Evolutionary conservation across 768 basidiomycete species (phyloP).

Genomic region (Rhodotorula sphaerocarpa): DNA sequence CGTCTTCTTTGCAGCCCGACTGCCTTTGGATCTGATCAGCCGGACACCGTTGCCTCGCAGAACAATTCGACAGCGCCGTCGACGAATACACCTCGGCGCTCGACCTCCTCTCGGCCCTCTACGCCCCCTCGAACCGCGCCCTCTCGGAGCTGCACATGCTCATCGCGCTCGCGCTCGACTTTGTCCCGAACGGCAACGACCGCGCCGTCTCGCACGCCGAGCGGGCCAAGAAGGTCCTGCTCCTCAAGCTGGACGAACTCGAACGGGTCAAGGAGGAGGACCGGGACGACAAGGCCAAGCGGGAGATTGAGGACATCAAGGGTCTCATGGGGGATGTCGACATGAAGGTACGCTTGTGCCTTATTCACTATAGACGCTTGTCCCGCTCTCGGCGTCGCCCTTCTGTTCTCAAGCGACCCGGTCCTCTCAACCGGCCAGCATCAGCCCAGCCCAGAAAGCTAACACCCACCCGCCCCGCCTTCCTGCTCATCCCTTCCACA

Average conservation of each 20-base stretch:
- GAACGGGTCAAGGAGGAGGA: conserved; percentile 8
- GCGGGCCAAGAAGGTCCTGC: conserved; percentile 26
- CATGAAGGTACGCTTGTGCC: conserved; percentile 25
- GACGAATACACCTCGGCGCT: conserved; percentile 34
- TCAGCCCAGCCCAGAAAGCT: no score
- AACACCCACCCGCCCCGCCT: no score
- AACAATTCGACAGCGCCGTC: conserved; percentile 35
- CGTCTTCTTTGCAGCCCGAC: background rate
- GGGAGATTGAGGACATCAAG: conserved; percentile 25
- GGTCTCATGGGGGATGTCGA: conserved; percentile 30
- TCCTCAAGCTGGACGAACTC: conserved; percentile 7
- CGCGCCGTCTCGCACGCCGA: conserved; percentile 30
- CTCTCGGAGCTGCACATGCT: conserved; percentile 37
- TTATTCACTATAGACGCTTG: no score
- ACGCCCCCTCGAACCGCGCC: conserved; percentile 32
- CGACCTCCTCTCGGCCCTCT: conserved; percentile 13
- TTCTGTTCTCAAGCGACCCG: no score
- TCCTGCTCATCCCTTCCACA: no score
- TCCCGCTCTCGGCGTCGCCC: no score
- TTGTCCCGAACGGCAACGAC: conserved; percentile 15
- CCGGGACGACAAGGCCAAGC: conserved; percentile 7
- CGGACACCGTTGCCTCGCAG: no score
- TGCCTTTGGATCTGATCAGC: no score
- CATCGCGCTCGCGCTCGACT: conserved; percentile 36
- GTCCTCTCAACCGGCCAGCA: no score